Base-by-base conservation (phyloP, 495 filamentous ascomycete genomes). In the Hypoxylon lienhwacheense region DNA sequence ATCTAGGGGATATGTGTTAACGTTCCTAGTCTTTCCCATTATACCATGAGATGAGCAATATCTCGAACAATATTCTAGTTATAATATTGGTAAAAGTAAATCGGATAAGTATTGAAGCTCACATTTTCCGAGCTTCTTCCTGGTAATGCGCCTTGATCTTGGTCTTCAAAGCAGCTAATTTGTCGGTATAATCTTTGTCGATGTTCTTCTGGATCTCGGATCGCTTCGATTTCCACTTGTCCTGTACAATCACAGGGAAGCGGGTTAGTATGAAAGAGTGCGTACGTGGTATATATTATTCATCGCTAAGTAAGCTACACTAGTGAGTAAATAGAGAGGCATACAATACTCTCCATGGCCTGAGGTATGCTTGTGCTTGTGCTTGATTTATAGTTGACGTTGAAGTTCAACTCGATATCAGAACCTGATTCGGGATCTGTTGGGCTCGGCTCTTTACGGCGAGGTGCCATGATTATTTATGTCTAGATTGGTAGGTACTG, bases 281-380 rank as follows among this genome's bases (percentile, higher is more conserved):
- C 7, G 4, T 19, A 6, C 15, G 1, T 7, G 19, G 8, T 5
- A 14, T 20, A 24, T 8, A 40, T 54, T 12, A 2, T 10, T 32
- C 11, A 12, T 19, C 25, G 24, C 22, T 4, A 11, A 4, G 21
- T 8, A 16, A 41, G 2, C 0, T 8, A 41, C 6, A 2, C 11
- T 4, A 11, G 36, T 10, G 20, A n/a, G 35, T 37, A 8, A 24
- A 4, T 33, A 21, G 16, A 47, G 22, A 17, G 10, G 19, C 59
- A 24, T 63, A 63, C 59, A 12, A 63, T 63, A 43, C 22, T 58
- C 44, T 51, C 32, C 53, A 63, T 53, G 35, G 59, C 59, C 48
- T 63, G 36, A 7, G 53, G 24, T 7, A 63, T 36, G 16, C 36
- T 54, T 0, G 37, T 36, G 16, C 36, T 54, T 0, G 37, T 11